A percentile compares a stretch with the other conserved stretches of the same genome.
phyloP scores from a whole-genome alignment of 1,284 basidiomycete species.

The Porodaedalea pini region DNA sequence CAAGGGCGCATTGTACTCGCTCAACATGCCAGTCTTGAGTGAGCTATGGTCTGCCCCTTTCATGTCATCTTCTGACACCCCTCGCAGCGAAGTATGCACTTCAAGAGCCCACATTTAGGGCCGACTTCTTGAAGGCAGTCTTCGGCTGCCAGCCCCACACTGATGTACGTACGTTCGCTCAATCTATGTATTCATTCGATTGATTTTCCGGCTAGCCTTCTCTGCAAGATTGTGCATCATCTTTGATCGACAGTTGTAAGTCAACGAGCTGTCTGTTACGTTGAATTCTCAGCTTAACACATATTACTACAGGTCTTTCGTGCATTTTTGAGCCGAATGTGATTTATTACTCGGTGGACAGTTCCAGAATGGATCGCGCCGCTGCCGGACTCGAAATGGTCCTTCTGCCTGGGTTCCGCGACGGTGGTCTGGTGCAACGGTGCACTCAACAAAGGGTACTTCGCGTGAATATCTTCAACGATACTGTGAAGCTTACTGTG shows the following conservation, averaged over 20 bases:
- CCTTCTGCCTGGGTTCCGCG: constrained; percentile 34
- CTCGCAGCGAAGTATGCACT: constrained; percentile 53
- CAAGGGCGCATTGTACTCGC: constrained; percentile 88
- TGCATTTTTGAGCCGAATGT: constrained; percentile 59
- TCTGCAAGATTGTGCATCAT: constrained; percentile 60
- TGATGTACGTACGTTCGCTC: constrained; percentile 41
- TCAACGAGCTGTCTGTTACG: background rate
- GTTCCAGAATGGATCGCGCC: constrained; percentile 38
- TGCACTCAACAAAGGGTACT: constrained; percentile 44
- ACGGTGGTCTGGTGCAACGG: constrained; percentile 38
- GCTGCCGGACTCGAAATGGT: constrained; percentile 36
- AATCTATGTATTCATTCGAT: background rate
- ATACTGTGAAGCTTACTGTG: constrained; percentile 43
- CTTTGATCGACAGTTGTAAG: constrained; percentile 62
- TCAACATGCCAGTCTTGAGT: constrained; percentile 65
- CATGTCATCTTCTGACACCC: constrained; percentile 5
- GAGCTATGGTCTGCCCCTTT: constrained; percentile 17
- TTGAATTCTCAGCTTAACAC: background rate
- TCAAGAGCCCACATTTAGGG: constrained; percentile 46
- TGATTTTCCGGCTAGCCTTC: constrained; percentile 45
- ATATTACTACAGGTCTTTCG: constrained; percentile 43
- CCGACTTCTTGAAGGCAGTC: constrained; percentile 46
- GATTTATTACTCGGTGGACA: constrained; percentile 50
- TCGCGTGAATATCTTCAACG: constrained; percentile 41
- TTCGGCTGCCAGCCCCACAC: constrained; percentile 68